Evolutionary conservation across 192 early-diverging fungal genomes (phyloP), one percentile per base, ranked within the genome.

Genomic region (Umbelopsis sp.): DNA sequence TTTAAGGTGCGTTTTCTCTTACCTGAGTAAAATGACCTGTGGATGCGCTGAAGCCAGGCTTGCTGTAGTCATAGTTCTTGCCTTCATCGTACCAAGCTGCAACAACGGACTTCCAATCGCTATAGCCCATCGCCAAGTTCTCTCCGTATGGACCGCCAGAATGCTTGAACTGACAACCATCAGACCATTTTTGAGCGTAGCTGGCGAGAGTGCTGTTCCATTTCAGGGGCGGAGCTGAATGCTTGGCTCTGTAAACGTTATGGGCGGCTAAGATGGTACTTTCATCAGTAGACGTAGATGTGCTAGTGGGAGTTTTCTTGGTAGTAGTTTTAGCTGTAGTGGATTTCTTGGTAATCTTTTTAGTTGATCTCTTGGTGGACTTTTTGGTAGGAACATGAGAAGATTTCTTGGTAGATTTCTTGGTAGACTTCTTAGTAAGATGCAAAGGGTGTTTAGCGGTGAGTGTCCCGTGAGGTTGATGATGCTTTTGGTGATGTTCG

Each of bases 11-110:
- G 22, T 41, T 16, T 22, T 45, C 36, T 4, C 43, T 44, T 67
- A 67, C 66, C 20, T 81, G 80, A 47, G 82, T 85, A 56, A 83
- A 85, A 36, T 85, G 84, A 21, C 84, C 84, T 12, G 84, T 85
- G 3, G 29, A 6, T 0, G 1, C 14, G 17, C 47, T 21, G 69
- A 80, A 81, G 2, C 84, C 82, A 38, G 84, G 84, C 0, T 72
- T 68, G 24, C 68, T 72, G 76, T 78, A 86, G 53, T 82, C 54
- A 73, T 86, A 86, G 11, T 70, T 1, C n/a, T 66, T 68, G 16
- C 38, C 79, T 67, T 86, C 84, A 26, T 66, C 65, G 73, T 86
- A 86, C 82, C 84, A 86, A 34, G 52, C 80, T 20, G 22, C 52
- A n/a, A 83, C 68, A 4, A 71, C 74, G 5, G 43, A 20, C 17